phyloP scores from a whole-genome alignment of 345 rosid species.

The Salix suchowensis region DNA sequence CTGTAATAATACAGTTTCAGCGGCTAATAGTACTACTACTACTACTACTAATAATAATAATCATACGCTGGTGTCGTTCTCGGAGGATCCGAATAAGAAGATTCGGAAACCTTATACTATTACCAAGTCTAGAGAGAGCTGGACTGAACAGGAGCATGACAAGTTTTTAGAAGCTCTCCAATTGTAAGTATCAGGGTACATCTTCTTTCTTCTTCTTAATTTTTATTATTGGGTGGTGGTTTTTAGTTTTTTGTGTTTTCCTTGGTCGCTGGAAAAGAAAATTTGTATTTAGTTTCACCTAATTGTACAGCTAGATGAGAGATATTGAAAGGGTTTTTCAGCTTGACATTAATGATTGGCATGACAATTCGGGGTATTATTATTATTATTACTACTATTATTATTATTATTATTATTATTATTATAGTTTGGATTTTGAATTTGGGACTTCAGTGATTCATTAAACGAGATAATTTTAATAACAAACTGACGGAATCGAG shows the following conservation, averaged over 20 bases:
- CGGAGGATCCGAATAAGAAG: conserved; percentile 65
- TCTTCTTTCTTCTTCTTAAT: neutral
- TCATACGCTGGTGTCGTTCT: conserved; percentile 23
- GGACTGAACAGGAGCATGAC: conserved; percentile 96
- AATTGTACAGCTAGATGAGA: neutral
- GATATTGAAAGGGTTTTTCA: neutral
- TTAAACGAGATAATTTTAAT: neutral
- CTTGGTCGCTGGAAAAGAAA: neutral
- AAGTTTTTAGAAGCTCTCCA: conserved; percentile 93
- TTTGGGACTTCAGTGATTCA: neutral
- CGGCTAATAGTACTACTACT: neutral
- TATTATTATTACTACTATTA: neutral
- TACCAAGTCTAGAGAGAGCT: conserved; percentile 91
- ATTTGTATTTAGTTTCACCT: neutral
- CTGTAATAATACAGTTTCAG: neutral
- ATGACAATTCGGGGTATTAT: neutral
- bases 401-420: neutral
- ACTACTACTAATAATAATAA: conserved; percentile 6
- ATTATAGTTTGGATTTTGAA: neutral
- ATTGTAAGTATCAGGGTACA: conserved; percentile 40
- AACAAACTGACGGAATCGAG: neutral
- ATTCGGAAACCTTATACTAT: conserved; percentile 88
- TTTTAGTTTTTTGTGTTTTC: neutral
- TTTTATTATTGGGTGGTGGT: neutral
- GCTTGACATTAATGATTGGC: neutral